Percentiles rank a stretch among this genome's conserved stretches.
phyloP scores from a whole-genome alignment of 2,329 filamentous ascomycete genomes.

The Hypoxylon sp. region DNA sequence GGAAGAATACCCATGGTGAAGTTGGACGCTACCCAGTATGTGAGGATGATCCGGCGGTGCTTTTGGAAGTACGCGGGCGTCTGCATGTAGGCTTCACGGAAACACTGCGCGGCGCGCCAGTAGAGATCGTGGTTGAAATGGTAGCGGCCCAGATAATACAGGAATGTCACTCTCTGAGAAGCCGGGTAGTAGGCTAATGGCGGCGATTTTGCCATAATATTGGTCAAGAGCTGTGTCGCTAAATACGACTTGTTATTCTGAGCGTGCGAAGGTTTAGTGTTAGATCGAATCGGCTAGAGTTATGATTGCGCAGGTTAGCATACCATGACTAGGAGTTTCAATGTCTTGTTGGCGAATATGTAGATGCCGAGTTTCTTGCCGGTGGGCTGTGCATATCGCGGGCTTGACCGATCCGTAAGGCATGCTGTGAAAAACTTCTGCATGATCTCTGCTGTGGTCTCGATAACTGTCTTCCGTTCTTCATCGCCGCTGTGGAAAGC shows the following conservation, averaged over 20 bases:
- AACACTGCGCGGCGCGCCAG: conserved; percentile 78
- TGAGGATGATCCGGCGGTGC: conserved; percentile 85
- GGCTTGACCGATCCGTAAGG: conserved; percentile 82
- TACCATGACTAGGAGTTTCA: conserved; percentile 89
- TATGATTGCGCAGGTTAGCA: conserved; percentile 44
- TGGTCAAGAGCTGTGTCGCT: conserved; percentile 89
- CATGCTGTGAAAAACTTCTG: conserved; percentile 93
- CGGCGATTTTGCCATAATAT: conserved; percentile 86
- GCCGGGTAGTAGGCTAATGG: conserved; percentile 86
- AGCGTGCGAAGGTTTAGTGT: conserved; percentile 28
- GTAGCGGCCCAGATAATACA: conserved; percentile 95
- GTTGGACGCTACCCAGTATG: conserved; percentile 86
- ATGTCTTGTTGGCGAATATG: conserved; percentile 89
- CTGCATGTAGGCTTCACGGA: conserved; percentile 86
- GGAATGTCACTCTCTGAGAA: conserved; percentile 88
- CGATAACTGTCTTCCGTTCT: conserved; percentile 83
- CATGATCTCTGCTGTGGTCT: conserved; percentile 89
- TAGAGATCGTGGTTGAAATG: conserved; percentile 89
- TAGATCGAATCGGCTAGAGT: conserved; percentile 1
- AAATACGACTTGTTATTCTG: conserved; percentile 85
- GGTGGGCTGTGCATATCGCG: conserved; percentile 77
- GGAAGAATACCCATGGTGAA: conserved; percentile 89
- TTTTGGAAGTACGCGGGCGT: conserved; percentile 71
- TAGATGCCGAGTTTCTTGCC: conserved; percentile 92
- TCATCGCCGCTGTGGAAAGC: conserved; percentile 71